phyloP scores from a whole-genome alignment of 192 early-diverging fungal species.

The Coemansia sp. region DNA sequence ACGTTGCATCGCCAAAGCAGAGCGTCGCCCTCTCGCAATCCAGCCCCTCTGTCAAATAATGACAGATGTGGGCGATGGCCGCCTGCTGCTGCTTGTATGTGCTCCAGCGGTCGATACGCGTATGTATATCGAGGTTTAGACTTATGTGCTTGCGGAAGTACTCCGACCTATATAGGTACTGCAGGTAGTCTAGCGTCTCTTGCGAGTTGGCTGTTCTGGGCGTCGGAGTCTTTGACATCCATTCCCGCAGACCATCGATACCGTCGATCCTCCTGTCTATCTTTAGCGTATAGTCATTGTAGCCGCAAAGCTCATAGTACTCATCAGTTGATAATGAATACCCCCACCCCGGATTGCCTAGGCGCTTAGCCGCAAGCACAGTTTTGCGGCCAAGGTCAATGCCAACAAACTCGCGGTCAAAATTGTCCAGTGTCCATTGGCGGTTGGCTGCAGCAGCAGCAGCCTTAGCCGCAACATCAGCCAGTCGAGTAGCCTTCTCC shows the following conservation, averaged over 20 bases:
- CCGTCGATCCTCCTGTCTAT: neutral
- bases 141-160: neutral
- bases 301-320: neutral
- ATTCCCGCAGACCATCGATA: neutral
- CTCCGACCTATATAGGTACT: neutral
- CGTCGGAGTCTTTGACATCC: neutral
- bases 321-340: neutral
- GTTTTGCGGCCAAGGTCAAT: neutral
- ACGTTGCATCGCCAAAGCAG: neutral
- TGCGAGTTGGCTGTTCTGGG: neutral
- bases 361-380: neutral
- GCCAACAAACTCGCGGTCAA: neutral
- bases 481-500: neutral
- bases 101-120: neutral
- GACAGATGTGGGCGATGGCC: neutral
- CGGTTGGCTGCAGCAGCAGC: neutral
- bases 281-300: neutral
- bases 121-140: neutral
- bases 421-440: no score
- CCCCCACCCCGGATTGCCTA: neutral
- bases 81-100: neutral
- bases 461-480: neutral
- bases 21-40: neutral
- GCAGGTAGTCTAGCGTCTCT: neutral
- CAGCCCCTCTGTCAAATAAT: neutral